Evolutionary conservation across 2,329 filamentous ascomycete genomes (phyloP), one percentile per base, ranked within the genome.

Genomic region (Arthrobotrys megalospora): DNA sequence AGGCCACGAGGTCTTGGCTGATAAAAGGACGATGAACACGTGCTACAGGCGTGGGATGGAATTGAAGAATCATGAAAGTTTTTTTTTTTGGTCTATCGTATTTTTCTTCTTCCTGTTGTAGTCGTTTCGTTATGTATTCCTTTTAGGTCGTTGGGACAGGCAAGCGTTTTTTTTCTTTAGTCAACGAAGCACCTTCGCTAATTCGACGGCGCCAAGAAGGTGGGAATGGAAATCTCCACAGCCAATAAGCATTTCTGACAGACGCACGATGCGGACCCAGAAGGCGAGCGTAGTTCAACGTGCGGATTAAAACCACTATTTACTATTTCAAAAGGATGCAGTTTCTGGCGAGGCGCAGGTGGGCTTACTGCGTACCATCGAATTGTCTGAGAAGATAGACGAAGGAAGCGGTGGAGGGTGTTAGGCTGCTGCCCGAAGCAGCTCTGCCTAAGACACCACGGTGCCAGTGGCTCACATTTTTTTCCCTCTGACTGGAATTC

Each of bases 351-450:
- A 77, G 41, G 66, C 62, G 73, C 65, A 77, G 55, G 63, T 47
- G 69, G 62, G 64, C 58, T 67, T 52, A 53, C 64, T 50, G 7
- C 10, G 24, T 43, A 47, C 38, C 28, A 48, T 76, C 38, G 60
- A 70, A 77, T 70, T 66, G 41, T 41, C 34, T 66, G 62, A 58
- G 32, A 47, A 36, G 0, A 24, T 24, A 70, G 41, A 71, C 73
- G 52, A 70, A 32, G 24, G 45, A 34, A 41, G 14, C 52, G 21
- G 34, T 28, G 55, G 21, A 14, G 36, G 38, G 19, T 38, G 50
- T 52, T 70, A 77, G 73, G 73, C 73, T 77, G 60, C 73, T 77
- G 60, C 41, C 41, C 32, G 36, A 60, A 38, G 16, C 48, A 16
- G 65, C 36, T 48, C 24, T 48, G 50, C 48, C 50, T 69, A 47